Evolutionary conservation across 2,329 filamentous ascomycete species (phyloP), one percentile per base, ranked within the genome.

Genomic region (Colletotrichum sidae): DNA sequence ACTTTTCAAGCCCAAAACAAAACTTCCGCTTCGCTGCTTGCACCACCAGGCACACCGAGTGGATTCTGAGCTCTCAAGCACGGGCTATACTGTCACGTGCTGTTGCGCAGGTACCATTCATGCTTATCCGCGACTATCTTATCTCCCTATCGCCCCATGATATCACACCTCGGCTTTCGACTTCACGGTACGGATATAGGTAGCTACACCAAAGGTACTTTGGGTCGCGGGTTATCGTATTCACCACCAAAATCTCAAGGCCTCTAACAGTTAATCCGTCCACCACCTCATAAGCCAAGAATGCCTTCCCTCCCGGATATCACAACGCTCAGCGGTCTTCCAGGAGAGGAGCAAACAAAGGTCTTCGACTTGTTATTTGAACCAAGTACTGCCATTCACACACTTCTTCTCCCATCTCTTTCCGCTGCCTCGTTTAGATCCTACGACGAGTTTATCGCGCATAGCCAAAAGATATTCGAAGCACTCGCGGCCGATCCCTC

Each of bases 291-390:
- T 25, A 25, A 25, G 25, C 25, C 25, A 13, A 56, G 4, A 9
- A 67, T 61, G 52, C 34, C 72, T 33, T 72, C 69, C 51, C 83
- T 96, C 7, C 92, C 92, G 11, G 75, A 83, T 35, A 81, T 90
- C 71, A 74, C 81, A 50, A 78, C 80, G 12, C 80, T 96, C 44
- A 80, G 84, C 34, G 78, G 80, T 51, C 84, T 90, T 53, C 74
- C 88, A 15, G 83, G 87, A 37, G 72, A 81, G 35, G 79, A 85
- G 17, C 84, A 91, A 60, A 83, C 82, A 42, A 73, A 78, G 5
- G 81, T 89, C 54, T 86, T 97, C 53, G 92, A 96, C 78, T 84
- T 89, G 4, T 89, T 97, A 65, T 97, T 97, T 78, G 94, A 97
- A 76, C 92, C 92, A 13, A 94, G 90, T 58, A 81, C 86, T 0